Percentiles rank a stretch among this genome's conserved stretches.
Conservation (phyloP, 176 grass and related monocot species). For the Avena atlantica region DNA sequence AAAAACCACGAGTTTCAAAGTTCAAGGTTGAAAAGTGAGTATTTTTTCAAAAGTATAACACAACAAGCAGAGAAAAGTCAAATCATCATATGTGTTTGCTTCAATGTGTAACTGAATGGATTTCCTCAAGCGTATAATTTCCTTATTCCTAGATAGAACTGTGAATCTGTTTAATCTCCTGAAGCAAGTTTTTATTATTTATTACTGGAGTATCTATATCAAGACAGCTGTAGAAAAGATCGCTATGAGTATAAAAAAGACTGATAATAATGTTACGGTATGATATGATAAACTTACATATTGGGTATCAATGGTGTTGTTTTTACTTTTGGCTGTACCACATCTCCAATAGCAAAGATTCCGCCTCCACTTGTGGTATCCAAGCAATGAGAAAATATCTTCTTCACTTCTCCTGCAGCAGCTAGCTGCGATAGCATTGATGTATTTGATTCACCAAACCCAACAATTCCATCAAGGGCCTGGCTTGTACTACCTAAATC, state of each 20-base stretch:
- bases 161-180: constrained; percentile 22
- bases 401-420: constrained; percentile 81
- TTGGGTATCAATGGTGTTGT: constrained; percentile 77
- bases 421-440: constrained; percentile 90
- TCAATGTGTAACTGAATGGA: constrained; percentile 13
- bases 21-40: background rate
- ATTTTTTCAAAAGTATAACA: constrained; percentile 7
- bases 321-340: constrained; percentile 94
- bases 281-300: constrained; percentile 65
- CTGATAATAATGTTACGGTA: constrained; percentile 25
- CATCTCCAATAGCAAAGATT: constrained; percentile 85
- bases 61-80: constrained; percentile 4
- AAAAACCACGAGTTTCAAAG: background rate
- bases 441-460: constrained; percentile 97
- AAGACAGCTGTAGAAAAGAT: constrained; percentile 12
- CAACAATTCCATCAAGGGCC: constrained; percentile 97
- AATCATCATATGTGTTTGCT: background rate
- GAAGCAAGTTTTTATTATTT: constrained; percentile 24
- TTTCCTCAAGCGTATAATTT: background rate
- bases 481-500: constrained; percentile 81
- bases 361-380: constrained; percentile 88
- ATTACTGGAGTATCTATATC: constrained; percentile 24
- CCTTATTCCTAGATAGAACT: background rate
- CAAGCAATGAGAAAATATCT: constrained; percentile 96
- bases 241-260: background rate